Base-by-base conservation (phyloP, 2,329 filamentous ascomycete genomes). In the Chaetomium globosum region DNA sequence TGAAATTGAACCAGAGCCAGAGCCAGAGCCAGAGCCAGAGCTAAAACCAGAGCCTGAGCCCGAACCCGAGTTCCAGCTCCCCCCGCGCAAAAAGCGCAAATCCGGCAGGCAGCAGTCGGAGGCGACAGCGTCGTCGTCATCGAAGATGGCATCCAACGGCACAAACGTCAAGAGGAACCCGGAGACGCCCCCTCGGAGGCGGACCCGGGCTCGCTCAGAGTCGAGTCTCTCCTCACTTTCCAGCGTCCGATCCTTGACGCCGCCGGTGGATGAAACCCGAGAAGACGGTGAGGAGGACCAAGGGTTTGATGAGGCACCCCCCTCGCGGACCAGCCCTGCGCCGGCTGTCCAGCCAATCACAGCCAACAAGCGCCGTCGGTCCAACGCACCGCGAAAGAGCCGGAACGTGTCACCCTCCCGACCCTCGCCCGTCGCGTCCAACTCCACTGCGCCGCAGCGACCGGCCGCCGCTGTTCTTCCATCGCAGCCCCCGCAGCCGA, bases 221-320 rank as follows among this genome's bases (percentile, higher is more conserved):
- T 73, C 70, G 10, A 76, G 73, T 66, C 67, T 67, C 21, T 77
- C 75, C n/a, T 75, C 75, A n/a, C 73, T 77, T 10, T 77, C 75
- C 10, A 74, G 74, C 59, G 72, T 72, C 7, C 69, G 69, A 53
- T 77, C 75, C 8, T 43, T 75, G 59, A 71, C 72, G 49, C 71
- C 74, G 48, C 74, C 73, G 0, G 69, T 73, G 0, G 69, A 66
- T 21, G 65, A 59, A 19, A 63, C 64, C 23, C 66, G 66, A 28
- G 66, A 61, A 26, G 68, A 65, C n/a, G 67, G 71, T 39, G 65
- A 63, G 21, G 65, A 64, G 26, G 63, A 43, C 48, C 57, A 63
- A 61, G 69, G 59, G 54, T 56, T 65, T 54, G 68, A 69, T 53
- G 68, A 63, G 54, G 55, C 70, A 23, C 66, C 65, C 21, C 66